Base-by-base conservation (phyloP, 805 yeast genomes). In the Henningerozyma blattae region DNA sequence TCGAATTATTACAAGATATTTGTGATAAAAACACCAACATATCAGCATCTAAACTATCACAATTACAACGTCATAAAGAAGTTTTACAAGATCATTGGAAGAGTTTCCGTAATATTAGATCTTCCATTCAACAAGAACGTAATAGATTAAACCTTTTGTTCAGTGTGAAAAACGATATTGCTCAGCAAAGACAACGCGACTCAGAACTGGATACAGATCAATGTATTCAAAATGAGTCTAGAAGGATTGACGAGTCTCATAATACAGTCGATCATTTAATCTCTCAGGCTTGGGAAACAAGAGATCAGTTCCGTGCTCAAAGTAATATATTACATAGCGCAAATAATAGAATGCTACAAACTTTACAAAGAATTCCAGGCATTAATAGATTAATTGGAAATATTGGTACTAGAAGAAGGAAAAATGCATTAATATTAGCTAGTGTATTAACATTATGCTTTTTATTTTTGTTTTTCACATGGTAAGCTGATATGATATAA, bases 401-500 rank as follows among this genome's bases (percentile, higher is more conserved):
- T 56, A 87, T 89, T 44, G 86, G 86, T 54, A 78, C 94, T 3
- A 69, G 97, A 48, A 78, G 87, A 56, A 82, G 77, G 61, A 73
- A 95, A 37, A 94, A 91, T 55, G 77, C 93, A 16, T 53, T 89
- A 19, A 79, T 89, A n/a, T 58, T 89, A 50, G 89, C 94, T 1
- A 45, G 67, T 3, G 68, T 91, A 33, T 77, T 87, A 20, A 67
- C 84, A 2, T 37, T 70, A 20, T 83, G 97, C 61, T 74, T 87
- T 18, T 48, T 89, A 30, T 54, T 83, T 10, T 55, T 87, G 34
- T 75, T 75, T 46, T 74, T 75, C 35, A 56, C 73, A 7, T 54
- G 68, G 45, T 66, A 43, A 41, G 7, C 3, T n/a, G n/a, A n/a
- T n/a, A n/a, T n/a, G n/a, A n/a, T n/a, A n/a, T n/a, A n/a, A n/a